Base-by-base conservation (phyloP, 1,139 yeast species). In the Yamadazyma conglobata region DNA sequence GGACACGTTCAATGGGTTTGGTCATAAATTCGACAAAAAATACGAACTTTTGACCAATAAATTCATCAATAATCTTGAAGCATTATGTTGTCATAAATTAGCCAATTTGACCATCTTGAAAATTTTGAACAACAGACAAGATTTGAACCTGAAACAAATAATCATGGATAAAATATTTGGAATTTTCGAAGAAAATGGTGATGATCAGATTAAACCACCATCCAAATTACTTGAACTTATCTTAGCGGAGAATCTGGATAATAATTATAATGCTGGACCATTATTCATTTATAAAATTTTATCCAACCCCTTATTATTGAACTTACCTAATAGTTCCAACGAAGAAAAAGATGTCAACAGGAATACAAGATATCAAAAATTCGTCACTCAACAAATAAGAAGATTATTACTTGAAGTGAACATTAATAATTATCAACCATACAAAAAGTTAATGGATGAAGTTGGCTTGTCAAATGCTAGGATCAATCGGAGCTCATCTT, bases 371-470 rank as follows among this genome's bases (percentile, higher is more conserved):
- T 71, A 79, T 41, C 80, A 79, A 39, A 73, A 70, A 38, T 76
- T 71, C 39, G 70, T 83, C 17, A 57, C 74, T 21, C 61, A 69
- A 45, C 80, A 82, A 57, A 75, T 82, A 20, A 68, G 88, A 39
- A 60, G 71, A 31, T 73, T 79, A 6, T 60, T 86, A 33, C 56
- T 78, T 33, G 79, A 78, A 27, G 59, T 76, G 43, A 79, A 76
- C 37, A 71, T 78, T 12, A 47, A 50, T 22, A 67, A 70, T 33
- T 71, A 72, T 19, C 95, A 86, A 50, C 86, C 85, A 16, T 86
- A 87, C 57, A 85, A 86, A 52, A 77, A 95, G 43, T 65, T 91
- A 36, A 76, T 89, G 77, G 97, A 91, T 44, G 97, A 91, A 55
- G 93, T 88, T 41, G 97, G 97, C 6, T 64, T 89, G 30, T 55